Evolutionary conservation across 345 rosid genomes (phyloP), one percentile per base, ranked within the genome.

Genomic region (Erodium maritimum): DNA sequence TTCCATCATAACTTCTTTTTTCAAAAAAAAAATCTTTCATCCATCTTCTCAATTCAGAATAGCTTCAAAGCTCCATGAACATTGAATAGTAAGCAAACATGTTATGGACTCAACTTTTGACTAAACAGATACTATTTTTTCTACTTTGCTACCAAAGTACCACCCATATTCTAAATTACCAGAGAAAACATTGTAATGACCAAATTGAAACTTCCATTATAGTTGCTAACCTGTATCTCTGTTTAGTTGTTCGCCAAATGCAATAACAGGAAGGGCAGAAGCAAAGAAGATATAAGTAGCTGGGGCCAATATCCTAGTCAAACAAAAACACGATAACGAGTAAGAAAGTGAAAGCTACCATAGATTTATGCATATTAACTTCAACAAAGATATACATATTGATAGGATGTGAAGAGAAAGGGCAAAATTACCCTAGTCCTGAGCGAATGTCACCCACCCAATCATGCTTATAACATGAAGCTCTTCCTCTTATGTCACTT

Each of bases 231-330:
- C 90, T 67, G 97, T 90, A 23, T 85, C 90, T 71, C 85, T 76
- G 68, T 79, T 83, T 55, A 87, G 63, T 77, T 90, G 97, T 65
- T 83, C 93, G 56, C 97, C 95, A 58, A 90, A 90, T 55, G 90
- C 97, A 61, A 90, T 81, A 25, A 87, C 95, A 17, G 90, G 95
- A 71, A 90, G 90, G 29, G 93, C 79, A 7, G 95, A 90, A 22
- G 97, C 95, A 72, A 90, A 90, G 80, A 90, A 90, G 54, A 82
- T 77, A 51, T 82, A 87, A 9, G 73, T 65, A 51, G 88, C 79
- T 21, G 93, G 97, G 57, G 90, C 90, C 73, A 87, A 59, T 42
- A 87, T 80, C 72, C 88, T 82, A 77, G 65, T 19, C 24, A 55
- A 19, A 37, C 37, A 67, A 25, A 21, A 52, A 25, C 23, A 56